Base-by-base conservation (phyloP, 352 stramenopile genomes). In the Phytophthora quininea region DNA sequence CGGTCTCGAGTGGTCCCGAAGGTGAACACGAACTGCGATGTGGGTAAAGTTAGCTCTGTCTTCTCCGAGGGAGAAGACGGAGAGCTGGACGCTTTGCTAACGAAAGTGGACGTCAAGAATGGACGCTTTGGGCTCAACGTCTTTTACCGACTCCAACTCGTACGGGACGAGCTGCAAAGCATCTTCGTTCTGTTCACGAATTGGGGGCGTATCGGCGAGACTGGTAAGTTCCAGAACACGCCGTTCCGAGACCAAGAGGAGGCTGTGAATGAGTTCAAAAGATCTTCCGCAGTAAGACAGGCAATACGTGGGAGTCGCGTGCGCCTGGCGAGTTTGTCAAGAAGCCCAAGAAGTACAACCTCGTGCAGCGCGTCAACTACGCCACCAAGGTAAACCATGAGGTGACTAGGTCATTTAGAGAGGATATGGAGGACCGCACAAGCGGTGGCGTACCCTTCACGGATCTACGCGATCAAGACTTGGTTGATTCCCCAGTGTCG, bases 161-260 rank as follows among this genome's bases (percentile, higher is more conserved):
- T 92, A 2, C 71, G 82, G 14, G 83, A 94, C 43, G 62, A 86
- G 45, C 77, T 92, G 32, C 86, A 92, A 59, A 76, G 75, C 10
- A 78, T 92, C 15, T 92, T 79, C 62, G 71, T 93, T 2, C 70
- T 93, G 30, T 92, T 93, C 58, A 90, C 84, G 12, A 96, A 96
- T 62, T 93, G 85, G 85, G 85, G 85, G 0, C 80, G 85, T 1
- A 90, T 93, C 43, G 86, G 86, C 8, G 86, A 92, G 56, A 75
- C 62, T 1, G 86, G 86, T 43, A 92, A 93, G 53, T 92, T 88
- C 48, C 86, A 92, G 64, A 90, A 92, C 64, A 92, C 84, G 2
- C 84, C 84, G 8, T 92, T 92, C 67, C 75, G 83, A 31, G 64
- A 76, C 1, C 62, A 72, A 15, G 63, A 71, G 2, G 81, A 91